Conservation (phyloP, 805 yeast genomes). For the Candida easanensis region DNA sequence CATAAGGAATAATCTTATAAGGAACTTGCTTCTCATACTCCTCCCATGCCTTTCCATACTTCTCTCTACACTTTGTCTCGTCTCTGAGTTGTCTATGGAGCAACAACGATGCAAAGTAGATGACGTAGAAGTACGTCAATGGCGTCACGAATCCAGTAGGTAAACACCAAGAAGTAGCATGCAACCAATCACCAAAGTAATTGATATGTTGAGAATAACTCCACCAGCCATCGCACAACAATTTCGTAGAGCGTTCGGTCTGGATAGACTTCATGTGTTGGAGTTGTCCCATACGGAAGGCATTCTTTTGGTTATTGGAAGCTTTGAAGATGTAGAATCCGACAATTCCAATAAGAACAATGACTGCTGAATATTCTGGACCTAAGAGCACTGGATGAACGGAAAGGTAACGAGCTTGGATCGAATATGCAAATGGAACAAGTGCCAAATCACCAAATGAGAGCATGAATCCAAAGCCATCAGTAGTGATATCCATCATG, state of each 20-base stretch:
- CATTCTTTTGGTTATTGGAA: conserved; percentile 81
- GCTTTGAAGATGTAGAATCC: conserved; percentile 85
- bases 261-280: conserved; percentile 64
- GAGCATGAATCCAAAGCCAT: conserved; percentile 96
- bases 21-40: conserved; percentile 81
- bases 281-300: conserved; percentile 76
- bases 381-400: conserved; percentile 60
- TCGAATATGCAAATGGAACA: conserved; percentile 87
- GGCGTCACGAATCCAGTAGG: conserved; percentile 82
- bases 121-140: conserved; percentile 81
- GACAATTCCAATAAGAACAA: conserved; percentile 45
- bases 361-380: conserved; percentile 29
- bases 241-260: conserved; percentile 74
- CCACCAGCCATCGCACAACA: conserved; percentile 97
- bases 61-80: conserved; percentile 82
- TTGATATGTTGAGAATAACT: conserved; percentile 87
- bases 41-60: conserved; percentile 85
- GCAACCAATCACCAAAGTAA: conserved; percentile 93
- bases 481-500: conserved; percentile 95
- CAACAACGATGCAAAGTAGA: conserved; percentile 78
- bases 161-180: conserved; percentile 89
- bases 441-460: conserved; percentile 91
- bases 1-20: conserved; percentile 83
- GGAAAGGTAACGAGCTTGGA: conserved; percentile 82
- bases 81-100: conserved; percentile 90